Evolutionary conservation across 306 rosid genomes (phyloP).

Genomic region (Rubus parviflorus): DNA sequence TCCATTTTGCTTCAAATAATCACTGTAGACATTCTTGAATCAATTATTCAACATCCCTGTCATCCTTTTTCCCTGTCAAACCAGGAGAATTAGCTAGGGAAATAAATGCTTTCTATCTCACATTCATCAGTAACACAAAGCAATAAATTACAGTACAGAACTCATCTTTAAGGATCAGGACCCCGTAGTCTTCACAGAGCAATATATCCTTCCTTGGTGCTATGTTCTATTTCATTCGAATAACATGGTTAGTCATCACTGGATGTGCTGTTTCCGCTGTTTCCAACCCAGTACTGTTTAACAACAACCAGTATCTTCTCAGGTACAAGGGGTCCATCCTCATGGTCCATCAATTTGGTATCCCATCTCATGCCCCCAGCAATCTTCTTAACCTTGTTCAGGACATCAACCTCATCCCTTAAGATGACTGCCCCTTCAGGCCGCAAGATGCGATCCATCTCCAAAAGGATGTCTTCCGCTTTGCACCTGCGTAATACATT

Average conservation of each 20-base stretch:
- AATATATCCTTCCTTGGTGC: background rate
- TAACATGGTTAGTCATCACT: slow-evolving; percentile 22
- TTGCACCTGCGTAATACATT: slow-evolving; percentile 53
- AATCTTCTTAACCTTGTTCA: slow-evolving; percentile 71
- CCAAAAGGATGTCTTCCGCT: slow-evolving; percentile 81
- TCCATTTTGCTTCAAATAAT: slow-evolving; percentile 12
- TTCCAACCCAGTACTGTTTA: slow-evolving; percentile 80
- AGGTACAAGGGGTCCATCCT: slow-evolving; percentile 87
- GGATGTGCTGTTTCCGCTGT: slow-evolving; percentile 47
- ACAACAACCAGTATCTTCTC: slow-evolving; percentile 77
- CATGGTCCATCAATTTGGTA: slow-evolving; percentile 83
- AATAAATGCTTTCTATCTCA: background rate
- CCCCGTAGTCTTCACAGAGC: slow-evolving; percentile 12
- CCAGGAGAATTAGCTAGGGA: slow-evolving; percentile 12
- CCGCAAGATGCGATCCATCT: slow-evolving; percentile 90
- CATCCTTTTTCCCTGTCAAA: slow-evolving; percentile 13
- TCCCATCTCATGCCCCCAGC: slow-evolving; percentile 90
- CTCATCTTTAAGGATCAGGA: slow-evolving; percentile 13
- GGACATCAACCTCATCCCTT: slow-evolving; percentile 77
- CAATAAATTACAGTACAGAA: slow-evolving; percentile 12
- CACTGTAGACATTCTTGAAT: background rate
- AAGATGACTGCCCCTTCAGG: slow-evolving; percentile 81
- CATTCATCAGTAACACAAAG: slow-evolving; percentile 9
- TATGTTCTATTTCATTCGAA: slow-evolving; percentile 9
- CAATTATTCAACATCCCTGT: slow-evolving; percentile 14